Conservation (phyloP, 2,329 filamentous ascomycete species). For the Onygenales sp. region DNA sequence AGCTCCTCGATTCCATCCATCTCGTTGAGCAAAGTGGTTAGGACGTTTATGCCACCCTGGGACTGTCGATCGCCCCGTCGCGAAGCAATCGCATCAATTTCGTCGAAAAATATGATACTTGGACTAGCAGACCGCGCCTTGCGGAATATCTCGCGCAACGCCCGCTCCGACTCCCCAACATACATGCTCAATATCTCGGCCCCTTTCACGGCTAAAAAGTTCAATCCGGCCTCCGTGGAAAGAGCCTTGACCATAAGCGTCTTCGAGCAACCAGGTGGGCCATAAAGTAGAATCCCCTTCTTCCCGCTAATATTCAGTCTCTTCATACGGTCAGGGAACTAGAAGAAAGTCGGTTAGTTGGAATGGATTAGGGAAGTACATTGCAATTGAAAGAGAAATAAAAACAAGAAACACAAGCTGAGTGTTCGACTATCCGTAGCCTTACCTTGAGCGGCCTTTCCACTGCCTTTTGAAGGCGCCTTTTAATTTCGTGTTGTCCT, state of each 20-base stretch:
- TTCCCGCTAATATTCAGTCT: constrained; percentile 49
- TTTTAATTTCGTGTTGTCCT: constrained; percentile 69
- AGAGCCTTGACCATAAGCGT: constrained; percentile 85
- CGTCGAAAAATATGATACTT: constrained; percentile 93
- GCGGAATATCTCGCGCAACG: constrained; percentile 73
- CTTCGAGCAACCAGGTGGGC: constrained; percentile 89
- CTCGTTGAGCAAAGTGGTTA: constrained; percentile 83
- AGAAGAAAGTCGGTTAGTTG: constrained; percentile 1
- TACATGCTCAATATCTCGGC: constrained; percentile 95
- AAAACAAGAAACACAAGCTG: too few relatives aligned
- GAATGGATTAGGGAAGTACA: too few relatives aligned
- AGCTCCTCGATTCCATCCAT: constrained; percentile 91
- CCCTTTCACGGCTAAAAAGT: constrained; percentile 90
- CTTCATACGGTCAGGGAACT: constrained; percentile 43
- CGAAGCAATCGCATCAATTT: constrained; percentile 77
- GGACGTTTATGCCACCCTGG: constrained; percentile 60
- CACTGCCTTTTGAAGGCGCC: constrained; percentile 51
- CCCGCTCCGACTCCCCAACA: constrained; percentile 85
- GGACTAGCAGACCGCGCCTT: constrained; percentile 78
- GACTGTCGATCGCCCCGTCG: constrained; percentile 43
- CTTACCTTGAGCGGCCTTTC: constrained; percentile 48
- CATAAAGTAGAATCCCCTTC: constrained; percentile 81
- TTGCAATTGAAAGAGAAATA: too few relatives aligned
- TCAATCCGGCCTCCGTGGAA: constrained; percentile 81
- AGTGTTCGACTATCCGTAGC: too few relatives aligned